phyloP scores from a whole-genome alignment of 257 asterid species.

The Henckelia pumila region DNA sequence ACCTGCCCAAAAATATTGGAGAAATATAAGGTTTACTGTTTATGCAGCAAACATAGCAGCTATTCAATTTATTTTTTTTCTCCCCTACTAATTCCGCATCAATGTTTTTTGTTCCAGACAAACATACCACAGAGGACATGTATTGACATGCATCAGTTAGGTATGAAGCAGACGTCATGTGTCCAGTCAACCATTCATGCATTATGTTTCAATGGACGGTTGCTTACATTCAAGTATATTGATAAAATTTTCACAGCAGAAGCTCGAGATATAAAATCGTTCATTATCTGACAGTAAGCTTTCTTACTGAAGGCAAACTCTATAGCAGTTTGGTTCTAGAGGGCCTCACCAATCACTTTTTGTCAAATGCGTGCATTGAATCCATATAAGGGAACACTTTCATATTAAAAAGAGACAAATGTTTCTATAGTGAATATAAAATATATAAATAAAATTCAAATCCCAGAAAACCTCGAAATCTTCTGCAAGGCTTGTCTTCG shows the following conservation, averaged over 20 bases:
- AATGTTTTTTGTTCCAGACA: background rate
- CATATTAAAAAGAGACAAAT: too few species aligned
- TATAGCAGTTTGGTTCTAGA: background rate
- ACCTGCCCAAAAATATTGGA: conserved; percentile 42
- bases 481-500: background rate
- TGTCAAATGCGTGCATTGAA: background rate
- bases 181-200: background rate
- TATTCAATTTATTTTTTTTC: background rate
- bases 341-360: background rate
- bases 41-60: background rate
- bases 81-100: background rate
- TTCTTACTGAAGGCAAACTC: background rate
- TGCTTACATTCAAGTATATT: background rate
- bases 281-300: background rate
- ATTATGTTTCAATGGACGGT: too few species aligned
- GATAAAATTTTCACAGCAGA: background rate
- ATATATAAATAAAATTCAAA: background rate
- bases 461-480: background rate
- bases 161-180: background rate
- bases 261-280: background rate
- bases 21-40: background rate
- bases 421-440: background rate
- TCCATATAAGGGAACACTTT: background rate
- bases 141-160: background rate
- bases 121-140: background rate